Conservation (phyloP, 257 asterid species). For the Solanum tacnaense region DNA sequence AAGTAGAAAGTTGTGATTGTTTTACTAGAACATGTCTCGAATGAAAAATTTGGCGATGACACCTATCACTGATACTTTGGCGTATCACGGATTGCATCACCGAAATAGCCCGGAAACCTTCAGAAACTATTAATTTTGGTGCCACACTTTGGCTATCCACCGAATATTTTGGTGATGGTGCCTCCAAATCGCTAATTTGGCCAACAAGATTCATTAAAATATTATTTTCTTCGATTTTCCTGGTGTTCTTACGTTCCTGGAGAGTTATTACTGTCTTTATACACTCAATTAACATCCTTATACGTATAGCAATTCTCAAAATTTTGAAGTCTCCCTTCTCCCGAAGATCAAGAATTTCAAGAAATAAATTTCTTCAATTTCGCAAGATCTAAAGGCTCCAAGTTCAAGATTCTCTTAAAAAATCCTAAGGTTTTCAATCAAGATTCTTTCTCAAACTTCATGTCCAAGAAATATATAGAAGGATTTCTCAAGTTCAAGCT, state of each 20-base stretch:
- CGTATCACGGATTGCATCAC: too few relatives aligned
- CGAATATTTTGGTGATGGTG: neutral
- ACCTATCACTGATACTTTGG: too few relatives aligned
- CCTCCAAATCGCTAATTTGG: neutral
- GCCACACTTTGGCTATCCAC: neutral
- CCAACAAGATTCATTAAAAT: neutral
- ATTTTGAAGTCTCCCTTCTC: neutral
- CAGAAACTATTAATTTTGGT: too few relatives aligned
- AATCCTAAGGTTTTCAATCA: neutral
- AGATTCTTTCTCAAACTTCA: neutral
- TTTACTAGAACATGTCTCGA: too few relatives aligned
- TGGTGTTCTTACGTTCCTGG: neutral
- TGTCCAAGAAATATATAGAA: neutral
- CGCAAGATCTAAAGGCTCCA: neutral
- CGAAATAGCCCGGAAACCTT: too few relatives aligned
- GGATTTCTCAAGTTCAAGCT: too few relatives aligned
- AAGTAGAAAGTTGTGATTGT: too few relatives aligned
- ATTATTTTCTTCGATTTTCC: too few relatives aligned
- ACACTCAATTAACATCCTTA: too few relatives aligned
- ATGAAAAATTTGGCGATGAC: too few relatives aligned
- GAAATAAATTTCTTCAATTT: neutral
- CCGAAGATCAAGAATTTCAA: neutral
- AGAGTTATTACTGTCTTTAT: too few relatives aligned
- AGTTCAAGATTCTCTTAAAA: neutral
- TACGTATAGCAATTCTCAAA: too few relatives aligned